Evolutionary conservation across 495 filamentous ascomycete genomes (phyloP), one percentile per base, ranked within the genome.

Genomic region (Xylaria castorea): DNA sequence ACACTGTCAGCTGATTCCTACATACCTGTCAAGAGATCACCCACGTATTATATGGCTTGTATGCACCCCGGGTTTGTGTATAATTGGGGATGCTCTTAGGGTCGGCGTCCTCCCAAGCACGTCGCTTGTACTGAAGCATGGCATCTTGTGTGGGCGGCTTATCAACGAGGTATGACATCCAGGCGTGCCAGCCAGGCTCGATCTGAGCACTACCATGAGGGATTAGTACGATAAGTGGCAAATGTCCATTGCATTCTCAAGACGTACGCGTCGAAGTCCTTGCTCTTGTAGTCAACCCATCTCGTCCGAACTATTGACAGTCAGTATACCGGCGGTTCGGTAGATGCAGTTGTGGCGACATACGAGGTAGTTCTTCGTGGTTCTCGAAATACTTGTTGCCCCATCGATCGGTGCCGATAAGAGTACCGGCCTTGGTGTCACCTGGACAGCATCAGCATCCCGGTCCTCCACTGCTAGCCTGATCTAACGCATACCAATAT

Each of bases 311-410:
- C 95, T 98, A 74, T 36, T 48, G 60, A 22, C 18, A 1, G 66
- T 86, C 66, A 85, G 78, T 36, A 38, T 6, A 53, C 38, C 5
- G 66, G 22, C 14, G 5, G 9, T 55, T 40, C 16, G 25, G 12
- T 44, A 25, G 4, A 14, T 11, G 14, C 9, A 22, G 0, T 27
- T 1, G 8, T 1, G 12, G 50, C 50, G 5, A 76, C 92, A 82
- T 84, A 97, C 95, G 89, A 63, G 97, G 97, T 60, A 99, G 86
- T 82, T 99, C 96, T 80, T 99, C 94, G 73, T 90, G 82, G 85
- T 99, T 97, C 87, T 98, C 97, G 84, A 88, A 99, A 87, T 87
- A 99, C 82, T 97, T 98, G 89, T 99, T 99, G 79, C 97, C 97
- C 81, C 89, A 98, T 78, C 90, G 88, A 86, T 99, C 97, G 73